Evolutionary conservation across 768 basidiomycete genomes (phyloP).

Genomic region (Tylopilus balloui): DNA sequence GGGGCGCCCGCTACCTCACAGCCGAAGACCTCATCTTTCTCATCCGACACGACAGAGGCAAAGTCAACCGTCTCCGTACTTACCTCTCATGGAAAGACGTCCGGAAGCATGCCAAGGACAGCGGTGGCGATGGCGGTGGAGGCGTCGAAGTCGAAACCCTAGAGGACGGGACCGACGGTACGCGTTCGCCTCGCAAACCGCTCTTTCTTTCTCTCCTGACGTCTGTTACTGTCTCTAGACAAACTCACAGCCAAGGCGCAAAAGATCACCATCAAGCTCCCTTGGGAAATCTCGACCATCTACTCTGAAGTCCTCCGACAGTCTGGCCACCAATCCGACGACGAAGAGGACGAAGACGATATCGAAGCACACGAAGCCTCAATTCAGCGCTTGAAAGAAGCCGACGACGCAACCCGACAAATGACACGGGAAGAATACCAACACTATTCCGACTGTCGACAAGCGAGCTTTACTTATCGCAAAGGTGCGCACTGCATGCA

Average conservation of each 20-base stretch:
- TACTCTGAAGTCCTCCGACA: constrained; percentile 82
- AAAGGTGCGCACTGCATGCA: constrained; percentile 58
- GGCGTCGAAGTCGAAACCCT: constrained; percentile 79
- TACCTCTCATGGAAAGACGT: constrained; percentile 98
- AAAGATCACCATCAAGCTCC: constrained; percentile 91
- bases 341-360: constrained; percentile 95
- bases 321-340: constrained; percentile 80
- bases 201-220: background rate
- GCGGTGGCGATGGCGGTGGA: constrained; percentile 74
- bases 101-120: constrained; percentile 90
- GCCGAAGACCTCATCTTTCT: constrained; percentile 96
- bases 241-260: constrained; percentile 80
- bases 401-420: constrained; percentile 88
- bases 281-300: constrained; percentile 92
- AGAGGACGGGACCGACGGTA: constrained; percentile 81
- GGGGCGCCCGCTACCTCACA: constrained; percentile 80
- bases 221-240: constrained; percentile 38
- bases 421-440: constrained; percentile 98
- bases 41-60: constrained; percentile 89
- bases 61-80: constrained; percentile 87
- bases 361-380: constrained; percentile 94
- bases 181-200: constrained; percentile 8
- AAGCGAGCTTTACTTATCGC: constrained; percentile 94
- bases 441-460: constrained; percentile 94
- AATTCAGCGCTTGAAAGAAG: constrained; percentile 88